Percentiles rank a stretch among this genome's conserved stretches.
Conservation (phyloP, 2,329 filamentous ascomycete species). For the Aureobasidium sp. region DNA sequence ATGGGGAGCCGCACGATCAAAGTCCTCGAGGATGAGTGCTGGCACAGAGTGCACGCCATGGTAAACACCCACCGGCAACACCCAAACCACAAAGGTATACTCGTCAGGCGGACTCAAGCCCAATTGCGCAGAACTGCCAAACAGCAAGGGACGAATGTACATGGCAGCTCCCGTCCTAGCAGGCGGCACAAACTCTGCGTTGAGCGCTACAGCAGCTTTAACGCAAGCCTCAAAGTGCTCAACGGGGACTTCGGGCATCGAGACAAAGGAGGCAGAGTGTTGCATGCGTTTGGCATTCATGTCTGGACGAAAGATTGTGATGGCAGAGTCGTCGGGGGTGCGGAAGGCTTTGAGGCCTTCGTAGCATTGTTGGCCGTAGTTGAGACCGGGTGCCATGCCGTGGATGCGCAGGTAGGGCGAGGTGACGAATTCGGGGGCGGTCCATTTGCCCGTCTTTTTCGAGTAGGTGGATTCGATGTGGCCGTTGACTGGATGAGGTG, state of each 20-base stretch:
- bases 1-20: conserved; percentile 86
- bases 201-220: conserved; percentile 74
- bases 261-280: conserved; percentile 75
- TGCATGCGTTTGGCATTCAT: conserved; percentile 80
- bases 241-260: conserved; percentile 72
- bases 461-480: conserved; percentile 87
- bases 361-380: conserved; percentile 97
- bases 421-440: conserved; percentile 66
- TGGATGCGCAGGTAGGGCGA: conserved; percentile 85
- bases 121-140: conserved; percentile 80
- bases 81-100: conserved; percentile 86
- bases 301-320: conserved; percentile 82
- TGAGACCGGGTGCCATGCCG: conserved; percentile 89
- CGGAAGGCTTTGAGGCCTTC: conserved; percentile 98
- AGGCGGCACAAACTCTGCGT: conserved; percentile 86
- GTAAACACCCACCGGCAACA: conserved; percentile 88
- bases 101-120: conserved; percentile 82
- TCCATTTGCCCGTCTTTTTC: conserved; percentile 67
- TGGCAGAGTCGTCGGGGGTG: conserved; percentile 57
- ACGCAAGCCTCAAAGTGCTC: conserved; percentile 70
- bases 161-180: conserved; percentile 82
- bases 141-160: conserved; percentile 86
- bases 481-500: conserved; percentile 64
- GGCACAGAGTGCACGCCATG: conserved; percentile 85
- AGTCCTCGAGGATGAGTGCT: conserved; percentile 81